phyloP scores from a whole-genome alignment of 108 stramenopile genomes.

The Cyclostephanos tholiformis region DNA sequence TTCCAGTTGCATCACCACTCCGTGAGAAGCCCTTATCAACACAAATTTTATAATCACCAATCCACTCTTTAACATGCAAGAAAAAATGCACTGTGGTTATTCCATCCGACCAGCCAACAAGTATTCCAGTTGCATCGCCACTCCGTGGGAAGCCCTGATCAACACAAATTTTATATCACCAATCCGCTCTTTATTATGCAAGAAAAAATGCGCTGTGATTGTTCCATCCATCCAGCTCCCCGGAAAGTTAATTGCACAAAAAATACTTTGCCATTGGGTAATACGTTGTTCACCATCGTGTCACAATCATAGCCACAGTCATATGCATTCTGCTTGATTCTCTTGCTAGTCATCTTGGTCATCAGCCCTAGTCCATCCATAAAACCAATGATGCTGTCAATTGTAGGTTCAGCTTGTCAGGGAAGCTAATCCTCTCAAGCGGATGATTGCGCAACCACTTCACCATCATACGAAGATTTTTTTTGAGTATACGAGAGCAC shows the following conservation, averaged over 20 bases:
- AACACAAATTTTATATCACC: conserved; percentile 21
- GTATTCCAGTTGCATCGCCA: conserved; percentile 1
- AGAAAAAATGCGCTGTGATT: conserved; percentile 1
- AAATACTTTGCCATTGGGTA: conserved; percentile 16
- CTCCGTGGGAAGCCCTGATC: too few relatives aligned
- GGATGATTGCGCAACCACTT: conserved; percentile 6
- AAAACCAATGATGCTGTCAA: conserved; percentile 7
- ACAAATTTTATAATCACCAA: conserved; percentile 2
- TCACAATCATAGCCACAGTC: conserved; percentile 25
- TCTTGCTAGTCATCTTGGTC: conserved; percentile 1
- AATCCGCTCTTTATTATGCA: conserved; percentile 3
- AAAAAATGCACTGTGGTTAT: conserved; percentile 1
- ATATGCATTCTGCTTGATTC: conserved; percentile 12
- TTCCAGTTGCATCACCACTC: neutral
- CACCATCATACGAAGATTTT: neutral
- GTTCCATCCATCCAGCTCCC: conserved; percentile 15
- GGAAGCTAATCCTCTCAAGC: conserved; percentile 4
- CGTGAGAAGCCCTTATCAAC: neutral
- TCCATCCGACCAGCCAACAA: conserved; percentile 17
- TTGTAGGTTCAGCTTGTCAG: conserved; percentile 9
- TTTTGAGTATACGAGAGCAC: conserved; percentile 13
- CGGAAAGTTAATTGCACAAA: conserved; percentile 9
- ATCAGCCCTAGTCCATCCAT: conserved; percentile 18
- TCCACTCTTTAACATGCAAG: neutral
- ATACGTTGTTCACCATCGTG: conserved; percentile 11